Base-by-base conservation (phyloP, 805 yeast genomes). In the Monosporozyma aerobia region DNA sequence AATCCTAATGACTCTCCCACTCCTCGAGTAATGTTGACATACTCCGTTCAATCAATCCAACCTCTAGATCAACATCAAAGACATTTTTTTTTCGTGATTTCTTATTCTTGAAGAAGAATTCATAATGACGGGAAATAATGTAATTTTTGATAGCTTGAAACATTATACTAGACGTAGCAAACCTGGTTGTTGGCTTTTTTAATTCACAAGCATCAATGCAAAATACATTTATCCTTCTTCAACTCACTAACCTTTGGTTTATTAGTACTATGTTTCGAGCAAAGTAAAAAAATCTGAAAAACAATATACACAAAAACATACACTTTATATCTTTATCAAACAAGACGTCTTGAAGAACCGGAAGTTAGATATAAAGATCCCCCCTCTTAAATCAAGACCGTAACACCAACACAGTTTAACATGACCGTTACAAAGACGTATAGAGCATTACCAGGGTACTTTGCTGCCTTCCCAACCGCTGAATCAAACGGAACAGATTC, bases 381-480 rank as follows among this genome's bases (percentile, higher is more conserved):
- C 6, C 29, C 29, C 29, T 27, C 6, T n/a, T n/a, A n/a, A 27
- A 27, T 16, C 4, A 35, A 16, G 14, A 35, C 39, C 2, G n/a
- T 35, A 11, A 14, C n/a, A 32, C 5, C 14, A 27, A 37, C 13
- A 16, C 9, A 41, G 8, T 5, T 16, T 2, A 22, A 43, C 32
- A 50, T 22, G 47, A 49, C 25, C n/a, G 41, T 37, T 1, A 43
- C 27, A 3, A 52, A 52, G 27, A 33, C 52, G 32, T 51, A 53
- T 35, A 47, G 44, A 47, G 64, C 68, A 2, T 32, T 62, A 39
- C 68, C 68, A 25, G 66, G 62, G 1, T 64, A 56, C 32, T 63
- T 63, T 49, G 50, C 55, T n/a, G 61, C 62, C 2, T 63, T 52
- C 49, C 54, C 53, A 14, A 37, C 35, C 5, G 45, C n/a, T 1